Evolutionary conservation across 257 asterid genomes (phyloP), one percentile per base, ranked within the genome.

Genomic region (Przewalskia tangutica): DNA sequence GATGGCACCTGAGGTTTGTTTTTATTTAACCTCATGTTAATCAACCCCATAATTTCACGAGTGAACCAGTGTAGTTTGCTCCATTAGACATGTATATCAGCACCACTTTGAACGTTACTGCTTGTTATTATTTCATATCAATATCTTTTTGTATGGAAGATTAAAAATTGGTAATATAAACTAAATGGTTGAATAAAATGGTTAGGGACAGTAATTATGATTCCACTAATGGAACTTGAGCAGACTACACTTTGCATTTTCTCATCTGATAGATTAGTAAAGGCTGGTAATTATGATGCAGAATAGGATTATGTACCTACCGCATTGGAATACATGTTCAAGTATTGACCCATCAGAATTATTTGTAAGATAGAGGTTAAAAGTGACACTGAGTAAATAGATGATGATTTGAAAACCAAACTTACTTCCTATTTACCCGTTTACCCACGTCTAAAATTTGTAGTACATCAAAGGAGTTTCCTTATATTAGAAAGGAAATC

Each of bases 1-100:
- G 98, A 95, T 95, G 98, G 98, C 98, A 84, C 98, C 98, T 44
- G 99, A 95, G 98, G 99, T 95, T 83, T 84, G 89, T 84, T 76
- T 17, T 48, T 32, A 51, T 66, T 44, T 83, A 68, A 6, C 71
- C 46, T 17, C 82, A 59, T 68, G 20, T 80, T 70, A 58, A n/a
- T 48, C 18, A 60, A 50, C 55, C 34, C 68, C 53, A 64, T 53
- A 38, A 27, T 77, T 16, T 77, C 48, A 63, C 44, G 59, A 12
- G 42, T 10, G 42, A 67, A 18, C 51, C 46, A 27, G 20, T 23
- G 77, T n/a, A 42, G 13, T 84, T 65, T 81, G 8, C 81, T 4
- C 78, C 79, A 71, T 4, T 71, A 12, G 79, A 27, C 59, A 20
- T 71, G 20, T 46, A 27, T 46, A 71, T 48, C 56, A 46, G 6